phyloP scores from a whole-genome alignment of 2,329 filamentous ascomycete species.

The Ceratocystis huliohia region DNA sequence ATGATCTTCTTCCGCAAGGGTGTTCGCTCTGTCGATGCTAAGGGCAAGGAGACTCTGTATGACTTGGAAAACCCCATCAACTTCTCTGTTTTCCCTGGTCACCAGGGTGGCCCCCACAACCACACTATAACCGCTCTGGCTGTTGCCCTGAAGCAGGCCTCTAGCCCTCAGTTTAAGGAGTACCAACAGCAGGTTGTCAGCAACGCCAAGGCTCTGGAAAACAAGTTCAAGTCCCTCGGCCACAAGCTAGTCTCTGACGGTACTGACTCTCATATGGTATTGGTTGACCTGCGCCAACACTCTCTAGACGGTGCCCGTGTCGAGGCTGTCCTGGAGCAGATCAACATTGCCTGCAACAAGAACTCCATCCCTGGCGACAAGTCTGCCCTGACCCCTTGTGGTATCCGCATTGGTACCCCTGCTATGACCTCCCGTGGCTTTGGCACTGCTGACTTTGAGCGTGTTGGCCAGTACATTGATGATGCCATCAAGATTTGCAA shows the following conservation, averaged over 20 bases:
- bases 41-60: slow-evolving; percentile 83
- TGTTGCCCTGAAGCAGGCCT: slow-evolving; percentile 89
- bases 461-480: slow-evolving; percentile 82
- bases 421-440: slow-evolving; percentile 97
- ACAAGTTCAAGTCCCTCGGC: slow-evolving; percentile 69
- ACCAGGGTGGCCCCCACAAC: slow-evolving; percentile 98
- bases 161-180: slow-evolving; percentile 75
- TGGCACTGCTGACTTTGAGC: slow-evolving; percentile 80
- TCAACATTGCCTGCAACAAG: slow-evolving; percentile 99
- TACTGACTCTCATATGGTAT: slow-evolving; percentile 95
- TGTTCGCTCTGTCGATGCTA: slow-evolving; percentile 75
- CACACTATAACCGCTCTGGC: slow-evolving; percentile 97
- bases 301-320: slow-evolving; percentile 85
- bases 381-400: slow-evolving; percentile 84
- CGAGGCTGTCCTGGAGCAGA: slow-evolving; percentile 90
- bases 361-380: slow-evolving; percentile 97
- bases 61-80: slow-evolving; percentile 95
- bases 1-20: slow-evolving; percentile 99
- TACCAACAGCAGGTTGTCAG: slow-evolving; percentile 88
- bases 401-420: slow-evolving; percentile 90
- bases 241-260: slow-evolving; percentile 93
- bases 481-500: slow-evolving; percentile 78
- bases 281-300: slow-evolving; percentile 81
- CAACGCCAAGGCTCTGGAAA: slow-evolving; percentile 86
- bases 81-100: slow-evolving; percentile 96